Percentiles rank a stretch among this genome's conserved stretches.
Conservation (phyloP, 768 basidiomycete species). For the Tylopilus subfusipes region DNA sequence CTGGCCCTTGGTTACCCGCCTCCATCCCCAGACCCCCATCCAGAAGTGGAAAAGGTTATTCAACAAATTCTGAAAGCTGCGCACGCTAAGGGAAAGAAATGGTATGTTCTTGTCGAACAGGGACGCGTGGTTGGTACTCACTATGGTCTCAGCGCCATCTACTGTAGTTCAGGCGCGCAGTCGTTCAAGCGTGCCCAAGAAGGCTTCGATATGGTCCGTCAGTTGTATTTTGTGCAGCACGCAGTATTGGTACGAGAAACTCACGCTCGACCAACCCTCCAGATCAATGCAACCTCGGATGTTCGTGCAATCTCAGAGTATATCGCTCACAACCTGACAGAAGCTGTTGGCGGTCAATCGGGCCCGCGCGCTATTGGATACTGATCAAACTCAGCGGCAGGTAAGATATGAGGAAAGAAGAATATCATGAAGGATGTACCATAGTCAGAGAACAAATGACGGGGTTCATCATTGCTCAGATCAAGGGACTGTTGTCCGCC, state of each 20-base stretch:
- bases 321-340: slow-evolving; percentile 20
- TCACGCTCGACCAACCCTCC: neutral
- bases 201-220: slow-evolving; percentile 35
- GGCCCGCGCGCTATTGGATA: slow-evolving; percentile 8
- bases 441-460: neutral
- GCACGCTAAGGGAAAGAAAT: slow-evolving; percentile 61
- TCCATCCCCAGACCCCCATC: slow-evolving; percentile 62
- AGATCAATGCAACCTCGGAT: slow-evolving; percentile 35
- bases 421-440: neutral
- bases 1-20: slow-evolving; percentile 56
- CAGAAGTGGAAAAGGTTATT: slow-evolving; percentile 58
- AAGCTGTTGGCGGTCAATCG: slow-evolving; percentile 18
- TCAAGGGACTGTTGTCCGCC: neutral
- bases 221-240: neutral
- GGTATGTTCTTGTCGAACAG: slow-evolving; percentile 36
- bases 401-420: neutral
- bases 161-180: slow-evolving; percentile 44
- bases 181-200: slow-evolving; percentile 42
- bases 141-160: slow-evolving; percentile 41
- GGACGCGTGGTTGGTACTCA: neutral
- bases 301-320: slow-evolving; percentile 36
- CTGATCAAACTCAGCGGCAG: neutral
- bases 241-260: no score
- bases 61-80: slow-evolving; percentile 48
- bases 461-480: neutral